phyloP scores from a whole-genome alignment of 1,284 basidiomycete genomes.

The Naganishia sp. region DNA sequence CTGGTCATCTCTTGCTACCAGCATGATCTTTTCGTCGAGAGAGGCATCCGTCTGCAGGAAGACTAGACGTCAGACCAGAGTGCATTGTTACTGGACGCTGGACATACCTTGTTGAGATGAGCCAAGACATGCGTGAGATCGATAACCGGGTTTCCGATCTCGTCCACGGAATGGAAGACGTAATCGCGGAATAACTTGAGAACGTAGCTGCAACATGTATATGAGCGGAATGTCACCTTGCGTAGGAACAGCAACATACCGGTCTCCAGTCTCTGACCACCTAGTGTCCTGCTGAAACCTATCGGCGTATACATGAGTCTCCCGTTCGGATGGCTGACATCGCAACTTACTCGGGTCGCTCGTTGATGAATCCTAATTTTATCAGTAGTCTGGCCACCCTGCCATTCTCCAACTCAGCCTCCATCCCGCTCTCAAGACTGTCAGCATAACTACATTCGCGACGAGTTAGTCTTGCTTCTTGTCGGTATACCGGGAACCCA shows the following conservation, averaged over 20 bases:
- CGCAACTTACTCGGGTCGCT: constrained; percentile 82
- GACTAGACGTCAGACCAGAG: neutral
- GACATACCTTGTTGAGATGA: constrained; percentile 79
- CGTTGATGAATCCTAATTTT: constrained; percentile 98
- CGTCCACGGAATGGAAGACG: constrained; percentile 96
- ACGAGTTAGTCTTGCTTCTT: neutral
- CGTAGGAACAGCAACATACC: constrained; percentile 47
- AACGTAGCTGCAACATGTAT: constrained; percentile 65
- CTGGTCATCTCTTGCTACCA: constrained; percentile 90
- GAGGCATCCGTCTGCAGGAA: constrained; percentile 77
- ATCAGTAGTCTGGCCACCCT: constrained; percentile 85
- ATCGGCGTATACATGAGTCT: constrained; percentile 20
- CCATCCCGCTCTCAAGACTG: constrained; percentile 77
- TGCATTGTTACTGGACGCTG: neutral
- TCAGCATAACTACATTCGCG: constrained; percentile 66
- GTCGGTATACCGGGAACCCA: constrained; percentile 51
- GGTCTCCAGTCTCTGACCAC: constrained; percentile 97
- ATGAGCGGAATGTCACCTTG: neutral
- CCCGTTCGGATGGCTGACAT: neutral
- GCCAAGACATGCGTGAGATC: constrained; percentile 88
- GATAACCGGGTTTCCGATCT: constrained; percentile 82
- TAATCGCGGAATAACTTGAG: constrained; percentile 98
- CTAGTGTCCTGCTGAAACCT: constrained; percentile 92
- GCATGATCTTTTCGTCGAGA: constrained; percentile 89
- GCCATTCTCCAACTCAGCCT: constrained; percentile 89